Evolutionary conservation across 2,329 filamentous ascomycete species (phyloP).

Genomic region (Fonsecaea pedrosoi): DNA sequence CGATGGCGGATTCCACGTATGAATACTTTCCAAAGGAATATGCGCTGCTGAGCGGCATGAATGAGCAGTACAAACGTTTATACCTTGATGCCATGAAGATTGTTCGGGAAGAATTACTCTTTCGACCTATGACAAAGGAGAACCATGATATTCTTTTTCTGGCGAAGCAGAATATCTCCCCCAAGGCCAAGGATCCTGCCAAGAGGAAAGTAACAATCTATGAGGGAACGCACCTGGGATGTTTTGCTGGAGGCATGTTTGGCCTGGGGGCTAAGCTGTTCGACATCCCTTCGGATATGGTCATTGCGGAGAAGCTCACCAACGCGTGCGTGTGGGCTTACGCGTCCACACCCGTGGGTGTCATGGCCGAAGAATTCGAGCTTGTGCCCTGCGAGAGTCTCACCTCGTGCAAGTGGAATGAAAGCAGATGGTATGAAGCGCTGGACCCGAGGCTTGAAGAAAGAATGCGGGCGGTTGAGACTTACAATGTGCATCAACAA

Average conservation of each 20-base stretch:
- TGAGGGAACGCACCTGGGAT: constrained; percentile 64
- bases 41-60: constrained; percentile 53
- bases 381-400: constrained; percentile 58
- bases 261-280: constrained; percentile 66
- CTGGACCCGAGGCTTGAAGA: constrained; percentile 46
- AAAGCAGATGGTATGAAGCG: constrained; percentile 57
- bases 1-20: constrained; percentile 56
- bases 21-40: constrained; percentile 60
- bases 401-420: constrained; percentile 60
- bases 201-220: constrained; percentile 50
- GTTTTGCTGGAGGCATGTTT: constrained; percentile 69
- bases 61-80: constrained; percentile 52
- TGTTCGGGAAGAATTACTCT: constrained; percentile 51
- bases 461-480: constrained; percentile 36
- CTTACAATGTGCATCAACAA: constrained; percentile 38
- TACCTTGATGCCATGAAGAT: constrained; percentile 52
- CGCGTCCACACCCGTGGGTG: constrained; percentile 60
- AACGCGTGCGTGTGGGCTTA: constrained; percentile 71
- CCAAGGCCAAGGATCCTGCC: constrained; percentile 32
- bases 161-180: constrained; percentile 41
- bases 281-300: constrained; percentile 59
- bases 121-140: constrained; percentile 52
- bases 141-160: constrained; percentile 52
- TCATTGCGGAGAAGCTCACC: constrained; percentile 63
- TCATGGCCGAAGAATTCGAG: constrained; percentile 67